These are phyloP conservation scores for Fusarium sp. DNA, from an alignment of 2,329 filamentous ascomycete species.

Conservation along the genomic window DNA sequence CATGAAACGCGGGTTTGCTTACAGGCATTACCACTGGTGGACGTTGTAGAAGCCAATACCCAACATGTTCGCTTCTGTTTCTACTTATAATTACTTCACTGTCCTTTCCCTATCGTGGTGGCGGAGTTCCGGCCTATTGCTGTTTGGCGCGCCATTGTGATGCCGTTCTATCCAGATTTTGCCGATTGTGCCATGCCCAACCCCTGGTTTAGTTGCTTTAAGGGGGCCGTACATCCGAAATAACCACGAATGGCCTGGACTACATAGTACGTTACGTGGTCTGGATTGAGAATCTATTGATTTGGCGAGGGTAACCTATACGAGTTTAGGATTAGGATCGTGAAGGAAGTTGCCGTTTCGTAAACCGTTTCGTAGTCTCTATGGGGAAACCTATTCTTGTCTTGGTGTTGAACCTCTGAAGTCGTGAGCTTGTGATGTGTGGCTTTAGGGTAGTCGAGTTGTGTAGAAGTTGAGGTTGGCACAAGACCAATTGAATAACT, in stretches of 20 bases:
- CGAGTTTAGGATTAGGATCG: conserved; percentile 13
- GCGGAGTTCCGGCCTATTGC: conserved; percentile 39
- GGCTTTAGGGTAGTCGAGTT: not conserved
- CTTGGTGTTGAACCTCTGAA: not conserved
- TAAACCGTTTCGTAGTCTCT: not conserved
- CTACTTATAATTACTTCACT: too few species aligned
- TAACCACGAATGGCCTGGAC: not conserved
- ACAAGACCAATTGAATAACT: not conserved
- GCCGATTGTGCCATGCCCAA: not conserved
- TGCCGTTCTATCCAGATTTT: conserved; percentile 49
- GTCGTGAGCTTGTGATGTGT: not conserved
- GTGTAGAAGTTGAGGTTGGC: not conserved
- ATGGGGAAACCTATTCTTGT: not conserved
- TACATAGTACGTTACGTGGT: conserved; percentile 1
- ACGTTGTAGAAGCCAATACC: not conserved
- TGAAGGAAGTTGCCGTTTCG: conserved; percentile 7
- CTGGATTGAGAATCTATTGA: not conserved
- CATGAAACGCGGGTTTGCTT: conserved; percentile 31
- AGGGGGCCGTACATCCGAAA: conserved; percentile 27
- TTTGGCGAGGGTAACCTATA: not conserved
- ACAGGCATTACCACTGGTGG: conserved; percentile 24
- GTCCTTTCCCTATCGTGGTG: conserved; percentile 23
- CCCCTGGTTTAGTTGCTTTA: conserved; percentile 25
- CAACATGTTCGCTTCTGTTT: not conserved
- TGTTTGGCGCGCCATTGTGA: conserved; percentile 41